Evolutionary conservation across 306 rosid genomes (phyloP).

Genomic region (Cicer chorassanicum): DNA sequence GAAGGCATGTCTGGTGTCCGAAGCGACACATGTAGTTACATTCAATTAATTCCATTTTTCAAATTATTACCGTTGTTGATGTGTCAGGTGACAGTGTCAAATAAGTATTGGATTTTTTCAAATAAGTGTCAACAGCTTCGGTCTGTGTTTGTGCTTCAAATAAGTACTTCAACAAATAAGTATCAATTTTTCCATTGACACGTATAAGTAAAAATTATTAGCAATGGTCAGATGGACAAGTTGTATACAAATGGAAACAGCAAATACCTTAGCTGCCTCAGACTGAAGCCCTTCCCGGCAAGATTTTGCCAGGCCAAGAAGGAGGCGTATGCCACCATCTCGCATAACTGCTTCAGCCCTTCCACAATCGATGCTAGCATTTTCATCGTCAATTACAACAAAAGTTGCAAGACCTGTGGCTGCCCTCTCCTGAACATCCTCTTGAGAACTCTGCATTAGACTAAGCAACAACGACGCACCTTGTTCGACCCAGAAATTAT

Average conservation of each 20-base stretch:
- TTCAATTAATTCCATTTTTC: not conserved
- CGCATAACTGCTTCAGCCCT: slow-evolving; percentile 99
- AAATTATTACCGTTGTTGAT: not conserved
- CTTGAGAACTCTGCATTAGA: slow-evolving; percentile 95
- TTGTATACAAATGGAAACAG: slow-evolving; percentile 10
- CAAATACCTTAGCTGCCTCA: slow-evolving; percentile 93
- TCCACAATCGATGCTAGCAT: slow-evolving; percentile 88
- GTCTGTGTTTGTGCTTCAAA: not conserved
- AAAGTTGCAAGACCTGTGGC: slow-evolving; percentile 99
- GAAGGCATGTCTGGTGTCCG: not conserved
- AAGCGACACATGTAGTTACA: not conserved
- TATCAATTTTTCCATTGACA: slow-evolving; percentile 16
- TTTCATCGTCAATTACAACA: slow-evolving; percentile 98
- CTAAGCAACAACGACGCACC: slow-evolving; percentile 92
- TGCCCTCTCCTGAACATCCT: slow-evolving; percentile 99
- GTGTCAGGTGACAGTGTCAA: not conserved
- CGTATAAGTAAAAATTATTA: slow-evolving; percentile 18
- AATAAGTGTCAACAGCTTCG: no score
- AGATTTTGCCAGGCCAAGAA: slow-evolving; percentile 87
- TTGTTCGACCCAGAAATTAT: slow-evolving; percentile 91
- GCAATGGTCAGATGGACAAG: slow-evolving; percentile 10
- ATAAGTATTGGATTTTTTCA: no score
- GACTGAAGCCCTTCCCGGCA: slow-evolving; percentile 99
- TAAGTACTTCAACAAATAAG: slow-evolving; percentile 37
- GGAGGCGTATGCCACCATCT: slow-evolving; percentile 95